Evolutionary conservation across 768 basidiomycete species (phyloP).

Genomic region (Rhodotorula graminis): DNA sequence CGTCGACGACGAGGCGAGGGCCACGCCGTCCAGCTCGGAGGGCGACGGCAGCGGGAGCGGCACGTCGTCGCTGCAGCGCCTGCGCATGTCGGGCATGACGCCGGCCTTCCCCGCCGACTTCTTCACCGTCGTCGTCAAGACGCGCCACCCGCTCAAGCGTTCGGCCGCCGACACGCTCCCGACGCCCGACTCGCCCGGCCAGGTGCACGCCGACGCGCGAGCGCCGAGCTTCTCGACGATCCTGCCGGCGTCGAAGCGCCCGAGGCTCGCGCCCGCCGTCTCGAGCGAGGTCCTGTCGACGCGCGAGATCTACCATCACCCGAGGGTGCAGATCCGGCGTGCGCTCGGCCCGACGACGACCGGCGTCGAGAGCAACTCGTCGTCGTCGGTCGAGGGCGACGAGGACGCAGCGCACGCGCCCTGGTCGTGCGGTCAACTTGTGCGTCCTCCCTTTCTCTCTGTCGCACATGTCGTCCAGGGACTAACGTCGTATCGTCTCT

Average conservation of each 20-base stretch:
- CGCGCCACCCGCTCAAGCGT: constrained; percentile 2
- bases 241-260: not conserved
- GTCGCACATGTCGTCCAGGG: not conserved
- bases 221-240: not conserved
- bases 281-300: constrained; percentile 13
- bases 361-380: not conserved
- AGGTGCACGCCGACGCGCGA: not conserved
- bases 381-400: not conserved
- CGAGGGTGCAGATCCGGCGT: not conserved
- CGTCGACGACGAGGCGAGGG: not conserved
- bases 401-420: not conserved
- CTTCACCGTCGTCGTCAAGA: constrained; percentile 29
- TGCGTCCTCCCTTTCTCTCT: not conserved
- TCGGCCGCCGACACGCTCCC: not conserved
- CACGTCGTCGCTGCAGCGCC: constrained; percentile 3
- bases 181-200: not conserved
- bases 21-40: not conserved
- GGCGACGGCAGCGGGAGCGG: not conserved
- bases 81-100: constrained; percentile 31
- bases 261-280: not conserved
- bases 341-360: not conserved
- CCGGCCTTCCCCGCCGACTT: constrained; percentile 16
- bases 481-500: no score
- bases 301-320: constrained; percentile 7
- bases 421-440: not conserved